These are phyloP conservation scores for Fonsecaea nubica DNA, from an alignment of 2,329 filamentous ascomycete species.

Conservation along the genomic window DNA sequence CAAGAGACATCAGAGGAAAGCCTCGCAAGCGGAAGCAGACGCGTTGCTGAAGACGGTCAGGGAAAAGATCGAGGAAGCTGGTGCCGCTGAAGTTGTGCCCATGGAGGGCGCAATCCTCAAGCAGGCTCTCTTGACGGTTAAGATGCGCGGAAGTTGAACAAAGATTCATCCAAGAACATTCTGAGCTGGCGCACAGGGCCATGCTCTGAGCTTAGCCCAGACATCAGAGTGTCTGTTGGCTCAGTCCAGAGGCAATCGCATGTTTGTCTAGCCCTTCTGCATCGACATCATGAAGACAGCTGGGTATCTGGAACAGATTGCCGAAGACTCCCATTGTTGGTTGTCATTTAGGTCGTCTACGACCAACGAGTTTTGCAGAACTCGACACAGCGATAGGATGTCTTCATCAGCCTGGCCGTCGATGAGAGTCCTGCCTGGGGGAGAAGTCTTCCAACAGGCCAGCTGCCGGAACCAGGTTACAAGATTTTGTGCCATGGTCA, in stretches of 20 bases:
- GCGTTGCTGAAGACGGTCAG: slow-evolving; percentile 62
- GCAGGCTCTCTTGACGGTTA: slow-evolving; percentile 35
- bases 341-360: neutral
- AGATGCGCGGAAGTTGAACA: slow-evolving; percentile 27
- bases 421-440: neutral
- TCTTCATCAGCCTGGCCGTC: neutral
- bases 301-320: neutral
- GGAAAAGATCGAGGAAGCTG: slow-evolving; percentile 52
- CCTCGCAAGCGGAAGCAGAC: slow-evolving; percentile 66
- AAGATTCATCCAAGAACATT: neutral
- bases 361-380: neutral
- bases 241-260: neutral
- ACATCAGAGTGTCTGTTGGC: neutral
- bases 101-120: slow-evolving; percentile 53
- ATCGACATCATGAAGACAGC: neutral
- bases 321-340: neutral
- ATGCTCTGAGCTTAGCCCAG: neutral
- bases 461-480: neutral
- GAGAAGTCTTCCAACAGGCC: neutral
- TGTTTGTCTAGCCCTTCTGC: neutral
- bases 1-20: slow-evolving; percentile 68
- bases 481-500: neutral
- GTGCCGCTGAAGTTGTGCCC: slow-evolving; percentile 49
- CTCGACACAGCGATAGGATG: neutral
- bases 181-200: neutral